Evolutionary conservation across 2,329 filamentous ascomycete genomes (phyloP), one percentile per base, ranked within the genome.

Genomic region (Pyricularia sp.): DNA sequence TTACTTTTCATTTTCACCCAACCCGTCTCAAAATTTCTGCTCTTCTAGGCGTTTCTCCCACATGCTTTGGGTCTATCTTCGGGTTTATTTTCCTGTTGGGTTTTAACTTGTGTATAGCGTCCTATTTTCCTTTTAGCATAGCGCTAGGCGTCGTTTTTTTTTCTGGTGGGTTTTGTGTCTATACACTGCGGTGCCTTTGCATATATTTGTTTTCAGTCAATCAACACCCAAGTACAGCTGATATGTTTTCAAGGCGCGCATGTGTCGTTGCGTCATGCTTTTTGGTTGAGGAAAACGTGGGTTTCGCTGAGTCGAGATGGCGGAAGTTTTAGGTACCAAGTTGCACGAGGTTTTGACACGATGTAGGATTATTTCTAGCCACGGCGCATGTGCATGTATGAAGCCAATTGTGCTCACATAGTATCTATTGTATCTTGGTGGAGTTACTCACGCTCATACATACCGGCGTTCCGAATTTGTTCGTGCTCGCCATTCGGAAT

Each of bases 131-230:
- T 58, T 68, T 55, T 23, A 73, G 74, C 74, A 76, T 76, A 75
- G 74, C 74, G 71, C 70, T 69, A 69, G 73, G 74, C 73, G 74
- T 75, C 30, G 28, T 26, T 66, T 50, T 65, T n/a, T 26, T 66
- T 50, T 65, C 31, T 26, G 58, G 58, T 61, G 20, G 11, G 3
- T 25, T 25, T 25, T 26, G 58, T 61, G 58, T 61, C 58, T 61
- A 28, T 25, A 25, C 23, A 61, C 23, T 61, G 23, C n/a, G 23
- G 58, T 61, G 58, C 23, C 23, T 61, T 61, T 14, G 7, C 42
- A 55, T 55, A 55, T 28, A 17, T 61, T 4, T 25, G 11, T 6
- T 25, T n/a, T 61, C 25, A 25, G 23, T 61, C 14, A 61, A 25
- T 28, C 23, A 20, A 61, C 14, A 25, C 4, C 4, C 4, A 61